Conservation (phyloP, 2,329 filamentous ascomycete species). For the Pseudocercospora macadamiae region DNA sequence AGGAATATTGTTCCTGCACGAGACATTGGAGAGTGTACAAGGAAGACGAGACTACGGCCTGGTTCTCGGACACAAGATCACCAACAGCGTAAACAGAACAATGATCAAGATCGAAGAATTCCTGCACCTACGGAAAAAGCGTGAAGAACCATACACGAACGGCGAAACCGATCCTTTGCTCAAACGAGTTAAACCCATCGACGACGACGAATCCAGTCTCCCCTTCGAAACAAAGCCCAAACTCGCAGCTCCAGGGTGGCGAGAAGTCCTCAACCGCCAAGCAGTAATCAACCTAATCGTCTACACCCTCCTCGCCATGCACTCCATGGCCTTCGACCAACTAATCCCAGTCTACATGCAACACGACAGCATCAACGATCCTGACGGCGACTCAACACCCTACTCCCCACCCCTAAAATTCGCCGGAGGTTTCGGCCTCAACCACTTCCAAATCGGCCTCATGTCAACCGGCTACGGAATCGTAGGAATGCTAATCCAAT, state of each 20-base stretch:
- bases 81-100: slow-evolving; percentile 31
- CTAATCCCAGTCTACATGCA: slow-evolving; percentile 82
- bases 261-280: slow-evolving; percentile 73
- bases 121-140: slow-evolving; percentile 13
- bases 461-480: slow-evolving; percentile 85
- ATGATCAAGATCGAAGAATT: slow-evolving; percentile 23
- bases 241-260: slow-evolving; percentile 48
- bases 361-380: slow-evolving; percentile 55
- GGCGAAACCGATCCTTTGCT: slow-evolving; percentile 34
- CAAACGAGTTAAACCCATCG: slow-evolving; percentile 16
- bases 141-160: slow-evolving; percentile 5
- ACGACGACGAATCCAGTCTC: slow-evolving; percentile 28
- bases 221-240: slow-evolving; percentile 25
- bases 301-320: slow-evolving; percentile 68
- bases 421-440: slow-evolving; percentile 74
- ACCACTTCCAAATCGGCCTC: slow-evolving; percentile 75
- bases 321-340: slow-evolving; percentile 31
- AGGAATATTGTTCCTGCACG: slow-evolving; percentile 78
- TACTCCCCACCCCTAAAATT: slow-evolving; percentile 72
- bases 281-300: slow-evolving; percentile 73
- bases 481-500: slow-evolving; percentile 78
- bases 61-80: slow-evolving; percentile 69
- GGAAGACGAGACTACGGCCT: slow-evolving; percentile 74
- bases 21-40: slow-evolving; percentile 77
- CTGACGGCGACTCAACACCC: slow-evolving; percentile 41